Evolutionary conservation across 2,329 filamentous ascomycete genomes (phyloP), one percentile per base, ranked within the genome.

Genomic region (Aureobasidium leucospermi): DNA sequence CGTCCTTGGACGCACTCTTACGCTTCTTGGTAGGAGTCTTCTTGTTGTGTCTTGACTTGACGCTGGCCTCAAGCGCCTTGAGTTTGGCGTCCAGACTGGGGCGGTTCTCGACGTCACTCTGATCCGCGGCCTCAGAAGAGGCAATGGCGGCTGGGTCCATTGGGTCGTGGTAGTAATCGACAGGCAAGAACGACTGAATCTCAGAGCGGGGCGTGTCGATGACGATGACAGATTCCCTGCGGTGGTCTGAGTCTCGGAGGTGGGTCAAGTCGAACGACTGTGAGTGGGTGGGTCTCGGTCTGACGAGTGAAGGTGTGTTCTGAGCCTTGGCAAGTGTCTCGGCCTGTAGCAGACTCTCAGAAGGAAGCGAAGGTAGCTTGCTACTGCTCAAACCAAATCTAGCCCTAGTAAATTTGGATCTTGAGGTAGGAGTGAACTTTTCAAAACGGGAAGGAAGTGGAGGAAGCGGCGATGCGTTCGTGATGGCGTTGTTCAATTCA

Each of bases 401-500:
- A 45, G 67, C 64, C 53, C 65, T 65, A 61, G 61, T 67, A n/a
- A 68, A 58, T 16, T 65, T 69, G 36, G 63, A 65, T 39, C 63
- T 61, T 4, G 69, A 65, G 32, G 62, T 61, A 10, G 71, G 69
- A 23, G 69, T 70, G 65, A 71, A 72, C n/a, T 68, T 66, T 56
- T 73, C 68, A 60, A 70, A 72, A 53, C 66, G 68, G 46, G 65
- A 66, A 19, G 69, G 70, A 32, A 76, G 52, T 13, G 71, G 67
- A 0, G 74, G 75, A 16, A 71, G 63, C 1, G 75, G 72, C 6
- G 72, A 71, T 6, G 71, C 67, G 39, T 79, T 75, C 10, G 72
- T 72, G 15, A 81, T 70, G 41, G 79, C 73, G 5, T 78, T 72
- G 34, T 76, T 73, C 28, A 86, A 75, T 68, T 86, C 79, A 51